A percentile compares a stretch with the other conserved stretches of the same genome.
These are phyloP conservation scores for Cutaneotrichosporon mucoides DNA, from an alignment of 1,284 basidiomycete genomes.

Conservation along the genomic window DNA sequence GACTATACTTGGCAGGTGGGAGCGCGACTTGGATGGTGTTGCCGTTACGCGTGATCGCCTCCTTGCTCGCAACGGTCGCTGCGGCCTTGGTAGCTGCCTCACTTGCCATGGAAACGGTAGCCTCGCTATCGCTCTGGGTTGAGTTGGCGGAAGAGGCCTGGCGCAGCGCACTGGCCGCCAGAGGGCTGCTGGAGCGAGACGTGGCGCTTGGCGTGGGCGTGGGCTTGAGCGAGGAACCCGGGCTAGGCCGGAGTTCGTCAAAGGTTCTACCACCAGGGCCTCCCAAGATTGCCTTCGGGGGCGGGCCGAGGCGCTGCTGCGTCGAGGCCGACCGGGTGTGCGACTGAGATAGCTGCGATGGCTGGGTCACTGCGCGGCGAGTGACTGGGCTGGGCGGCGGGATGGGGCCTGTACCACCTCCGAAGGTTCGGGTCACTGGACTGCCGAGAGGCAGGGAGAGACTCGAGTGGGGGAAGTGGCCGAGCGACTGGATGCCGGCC, in stretches of 20 bases:
- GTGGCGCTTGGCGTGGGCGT: neutral
- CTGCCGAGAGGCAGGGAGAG: conserved; percentile 11
- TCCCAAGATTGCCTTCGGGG: conserved; percentile 40
- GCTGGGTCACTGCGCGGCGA: neutral
- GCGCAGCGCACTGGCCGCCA: neutral
- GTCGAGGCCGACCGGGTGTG: conserved; percentile 5
- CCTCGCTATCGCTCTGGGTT: no score
- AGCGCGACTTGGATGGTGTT: conserved; percentile 23
- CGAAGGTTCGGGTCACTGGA: neutral
- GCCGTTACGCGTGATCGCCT: conserved; percentile 16
- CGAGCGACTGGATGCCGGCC: conserved; percentile 1
- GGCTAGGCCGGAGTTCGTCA: conserved; percentile 26
- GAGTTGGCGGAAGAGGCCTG: neutral
- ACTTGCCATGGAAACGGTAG: no score
- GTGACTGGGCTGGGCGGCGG: neutral
- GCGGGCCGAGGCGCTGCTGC: conserved; percentile 24
- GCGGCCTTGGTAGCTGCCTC: neutral
- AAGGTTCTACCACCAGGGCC: conserved; percentile 40
- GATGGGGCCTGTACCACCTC: neutral
- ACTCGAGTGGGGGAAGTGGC: conserved; percentile 16
- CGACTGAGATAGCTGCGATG: conserved; percentile 1
- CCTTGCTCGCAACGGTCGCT: neutral
- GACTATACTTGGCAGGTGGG: conserved; percentile 22
- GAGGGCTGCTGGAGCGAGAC: neutral
- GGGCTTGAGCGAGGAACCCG: conserved; percentile 1